phyloP scores from a whole-genome alignment of 352 stramenopile genomes.

The Pythium pyrilobum region DNA sequence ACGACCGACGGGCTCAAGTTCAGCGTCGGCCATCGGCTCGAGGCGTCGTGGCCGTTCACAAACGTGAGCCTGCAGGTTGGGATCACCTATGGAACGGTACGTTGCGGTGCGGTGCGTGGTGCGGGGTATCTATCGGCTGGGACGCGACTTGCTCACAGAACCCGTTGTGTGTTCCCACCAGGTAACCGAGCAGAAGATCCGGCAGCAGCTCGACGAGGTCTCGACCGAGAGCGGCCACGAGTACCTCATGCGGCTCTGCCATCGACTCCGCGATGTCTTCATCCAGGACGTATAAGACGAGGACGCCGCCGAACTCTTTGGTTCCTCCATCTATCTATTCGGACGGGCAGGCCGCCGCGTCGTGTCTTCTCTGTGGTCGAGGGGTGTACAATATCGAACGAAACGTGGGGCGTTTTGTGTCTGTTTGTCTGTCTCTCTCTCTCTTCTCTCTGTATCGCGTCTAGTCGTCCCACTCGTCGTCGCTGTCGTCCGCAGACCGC shows the following conservation, averaged over 20 bases:
- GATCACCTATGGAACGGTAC: conserved; percentile 47
- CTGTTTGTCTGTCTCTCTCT: not conserved
- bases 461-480: conserved; percentile 84
- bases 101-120: too few species aligned
- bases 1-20: conserved; percentile 31
- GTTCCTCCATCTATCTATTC: conserved; percentile 13
- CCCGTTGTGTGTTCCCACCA: conserved; percentile 9
- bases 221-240: conserved; percentile 31
- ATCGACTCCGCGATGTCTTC: conserved; percentile 33
- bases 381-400: conserved; percentile 16
- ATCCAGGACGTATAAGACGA: conserved; percentile 1
- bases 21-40: conserved; percentile 46
- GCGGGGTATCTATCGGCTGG: too few species aligned
- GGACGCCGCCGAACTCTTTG: not conserved
- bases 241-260: conserved; percentile 54
- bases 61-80: conserved; percentile 37
- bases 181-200: conserved; percentile 43
- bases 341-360: not conserved
- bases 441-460: not conserved
- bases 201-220: conserved; percentile 38
- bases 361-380: conserved; percentile 1
- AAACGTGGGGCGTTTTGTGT: not conserved
- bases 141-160: too few species aligned
- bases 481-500: conserved; percentile 36
- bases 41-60: conserved; percentile 45